Evolutionary conservation across 1,139 yeast genomes (phyloP), one percentile per base, ranked within the genome.

Genomic region (Zygosaccharomyces pseudobailii): DNA sequence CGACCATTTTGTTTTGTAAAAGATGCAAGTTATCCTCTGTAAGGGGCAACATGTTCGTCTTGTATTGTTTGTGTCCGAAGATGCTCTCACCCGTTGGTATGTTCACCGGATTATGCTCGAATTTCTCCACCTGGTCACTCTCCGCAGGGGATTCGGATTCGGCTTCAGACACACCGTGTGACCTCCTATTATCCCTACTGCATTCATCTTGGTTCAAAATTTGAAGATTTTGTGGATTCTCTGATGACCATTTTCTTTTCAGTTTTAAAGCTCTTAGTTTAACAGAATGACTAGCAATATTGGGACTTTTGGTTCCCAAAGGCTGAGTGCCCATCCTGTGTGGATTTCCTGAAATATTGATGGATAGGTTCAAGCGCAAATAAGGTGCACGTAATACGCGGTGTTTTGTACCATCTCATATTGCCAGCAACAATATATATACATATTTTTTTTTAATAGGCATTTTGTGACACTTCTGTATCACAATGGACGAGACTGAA

Each of bases 1-100:
- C 36, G n/a, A 45, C 31, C n/a, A 60, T 47, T 35, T 52, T 48
- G 7, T 43, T 31, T 31, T 60, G 63, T 10, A 59, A 42, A 3
- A 32, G 28, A 21, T 45, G 52, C 27, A 60, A 36, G 34, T 53
- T 58, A 9, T 37, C 31, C 32, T 45, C 48, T 7, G 49, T 57
- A 27, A 59, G 43, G 6, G 46, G 45, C 8, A 13, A 13, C 17
- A 13, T 13, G 17, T 13, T 13, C 17, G 17, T 13, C 17, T 13
- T 1, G 17, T 13, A 13, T 13, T 13, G 17, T 2, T 13, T 13
- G 2, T 13, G 17, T 13, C 17, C 17, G 17, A 13, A 13, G 2
- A 13, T 13, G 2, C 17, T 2, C 17, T 13, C 17, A 2, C 2
- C 2, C 2, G 2, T 13, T 13, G 17, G 17, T 2, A 13, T 13